A percentile compares a stretch with the other conserved stretches of the same genome.
These are phyloP conservation scores for Ulvella scutata DNA, from an alignment of 139 green algal genomes.

Conservation along the genomic window DNA sequence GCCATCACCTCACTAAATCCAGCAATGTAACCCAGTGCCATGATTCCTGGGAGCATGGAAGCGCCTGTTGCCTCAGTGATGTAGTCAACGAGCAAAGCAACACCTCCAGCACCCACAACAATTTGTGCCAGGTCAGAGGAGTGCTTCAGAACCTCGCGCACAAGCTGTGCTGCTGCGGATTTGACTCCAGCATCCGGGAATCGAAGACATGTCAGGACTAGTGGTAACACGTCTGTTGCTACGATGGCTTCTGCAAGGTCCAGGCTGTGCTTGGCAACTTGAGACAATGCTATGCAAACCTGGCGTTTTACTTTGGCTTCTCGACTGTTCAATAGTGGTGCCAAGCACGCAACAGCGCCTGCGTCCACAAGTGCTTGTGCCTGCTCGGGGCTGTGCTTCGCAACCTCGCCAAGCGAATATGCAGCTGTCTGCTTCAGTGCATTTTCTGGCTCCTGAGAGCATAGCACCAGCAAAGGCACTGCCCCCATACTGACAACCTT, in stretches of 20 bases:
- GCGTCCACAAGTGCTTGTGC: constrained; percentile 74
- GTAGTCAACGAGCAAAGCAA: constrained; percentile 71
- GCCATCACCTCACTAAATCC: constrained; percentile 75
- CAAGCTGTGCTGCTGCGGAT: constrained; percentile 58
- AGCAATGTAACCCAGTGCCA: constrained; percentile 76
- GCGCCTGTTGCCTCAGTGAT: constrained; percentile 15
- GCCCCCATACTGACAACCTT: constrained; percentile 54
- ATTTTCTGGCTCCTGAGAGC: constrained; percentile 67
- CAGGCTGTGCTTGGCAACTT: constrained; percentile 78
- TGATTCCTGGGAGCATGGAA: constrained; percentile 55
- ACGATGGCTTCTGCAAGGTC: constrained; percentile 81
- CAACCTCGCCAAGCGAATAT: constrained; percentile 62
- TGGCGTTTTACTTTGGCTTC: constrained; percentile 79
- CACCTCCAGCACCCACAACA: constrained; percentile 63
- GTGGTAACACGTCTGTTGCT: constrained; percentile 76
- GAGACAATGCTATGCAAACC: constrained; percentile 58
- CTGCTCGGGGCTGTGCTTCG: constrained; percentile 74
- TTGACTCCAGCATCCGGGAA: constrained; percentile 68
- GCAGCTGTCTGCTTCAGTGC: constrained; percentile 68
- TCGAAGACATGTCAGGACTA: constrained; percentile 74
- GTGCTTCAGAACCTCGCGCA: constrained; percentile 72
- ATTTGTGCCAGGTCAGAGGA: constrained; percentile 79
- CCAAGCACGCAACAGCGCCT: constrained; percentile 62
- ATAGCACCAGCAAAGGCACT: constrained; percentile 70
- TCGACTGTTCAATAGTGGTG: constrained; percentile 58